Evolutionary conservation across 148 eudicot species (phyloP).

Genomic region (Nyssa sinensis): DNA sequence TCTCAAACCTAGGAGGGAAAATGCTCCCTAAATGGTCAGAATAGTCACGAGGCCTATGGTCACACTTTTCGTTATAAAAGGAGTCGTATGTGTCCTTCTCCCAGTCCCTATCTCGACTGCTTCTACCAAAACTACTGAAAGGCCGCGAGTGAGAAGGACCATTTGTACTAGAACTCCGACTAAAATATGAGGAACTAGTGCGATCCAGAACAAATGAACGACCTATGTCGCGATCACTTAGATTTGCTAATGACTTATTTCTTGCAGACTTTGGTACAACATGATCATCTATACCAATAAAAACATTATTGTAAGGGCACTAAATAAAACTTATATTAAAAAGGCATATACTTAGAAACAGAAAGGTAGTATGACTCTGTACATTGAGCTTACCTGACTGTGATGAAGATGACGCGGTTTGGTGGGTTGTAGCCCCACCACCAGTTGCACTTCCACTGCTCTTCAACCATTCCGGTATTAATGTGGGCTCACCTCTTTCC

Average conservation of each 20-base stretch:
- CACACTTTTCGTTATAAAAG: constrained; percentile 29
- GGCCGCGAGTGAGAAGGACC: constrained; percentile 29
- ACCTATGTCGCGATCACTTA: constrained; percentile 26
- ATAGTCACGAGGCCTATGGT: constrained; percentile 27
- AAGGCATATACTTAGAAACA: background rate
- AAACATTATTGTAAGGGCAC: background rate
- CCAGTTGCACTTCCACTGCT: constrained; percentile 31
- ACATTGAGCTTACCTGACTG: constrained; percentile 27
- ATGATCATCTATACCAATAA: constrained; percentile 27
- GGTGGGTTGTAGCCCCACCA: constrained; percentile 25
- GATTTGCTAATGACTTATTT: constrained; percentile 26
- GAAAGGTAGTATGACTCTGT: background rate
- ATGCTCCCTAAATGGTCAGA: constrained; percentile 24
- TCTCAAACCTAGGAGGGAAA: constrained; percentile 29
- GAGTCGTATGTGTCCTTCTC: constrained; percentile 26
- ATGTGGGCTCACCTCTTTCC: constrained; percentile 56
- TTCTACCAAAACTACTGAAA: constrained; percentile 42
- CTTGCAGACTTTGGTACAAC: constrained; percentile 26
- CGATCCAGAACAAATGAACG: constrained; percentile 35
- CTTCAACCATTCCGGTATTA: constrained; percentile 55
- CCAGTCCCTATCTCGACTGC: constrained; percentile 40
- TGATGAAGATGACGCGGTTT: constrained; percentile 17
- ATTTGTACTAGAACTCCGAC: constrained; percentile 40
- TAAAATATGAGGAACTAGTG: constrained; percentile 37
- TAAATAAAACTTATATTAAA: background rate